These are phyloP conservation scores for Aquilaria agallochum DNA, from an alignment of 441 rosid genomes.

Conservation along the genomic window DNA sequence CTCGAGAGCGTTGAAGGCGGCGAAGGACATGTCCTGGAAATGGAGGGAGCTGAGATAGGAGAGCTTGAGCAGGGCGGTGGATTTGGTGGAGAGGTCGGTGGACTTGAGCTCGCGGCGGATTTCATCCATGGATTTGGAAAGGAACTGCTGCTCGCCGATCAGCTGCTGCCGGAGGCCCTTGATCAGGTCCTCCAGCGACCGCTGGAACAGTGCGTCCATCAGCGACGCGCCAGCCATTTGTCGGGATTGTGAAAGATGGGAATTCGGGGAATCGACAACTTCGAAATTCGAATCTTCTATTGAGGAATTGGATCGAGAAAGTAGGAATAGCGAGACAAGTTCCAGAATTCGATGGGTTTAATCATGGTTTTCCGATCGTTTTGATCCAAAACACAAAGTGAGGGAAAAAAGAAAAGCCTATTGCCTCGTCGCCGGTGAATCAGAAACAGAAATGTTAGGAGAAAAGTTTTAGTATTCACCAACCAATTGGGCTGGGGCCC, in stretches of 20 bases:
- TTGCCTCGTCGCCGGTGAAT: too few species aligned
- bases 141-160: conserved; percentile 48
- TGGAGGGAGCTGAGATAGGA: conserved; percentile 65
- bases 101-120: conserved; percentile 76
- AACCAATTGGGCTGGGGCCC: too few species aligned
- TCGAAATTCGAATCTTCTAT: neutral
- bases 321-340: too few species aligned
- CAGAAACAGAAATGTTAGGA: too few species aligned
- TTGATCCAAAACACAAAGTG: too few species aligned
- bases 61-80: conserved; percentile 78
- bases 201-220: conserved; percentile 75
- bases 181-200: conserved; percentile 72
- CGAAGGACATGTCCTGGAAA: conserved; percentile 80
- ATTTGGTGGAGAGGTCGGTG: conserved; percentile 78
- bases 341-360: too few species aligned
- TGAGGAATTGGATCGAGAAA: conserved; percentile 1
- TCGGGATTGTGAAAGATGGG: neutral
- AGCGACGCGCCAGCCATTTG: conserved; percentile 54
- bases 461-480: too few species aligned
- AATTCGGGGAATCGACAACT: neutral
- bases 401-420: too few species aligned
- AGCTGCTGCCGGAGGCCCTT: conserved; percentile 67
- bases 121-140: conserved; percentile 69
- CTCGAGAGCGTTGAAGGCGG: conserved; percentile 78
- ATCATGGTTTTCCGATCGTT: too few species aligned